A percentile compares a stretch with the other conserved stretches of the same genome.
Conservation (phyloP, 1,284 basidiomycete genomes). For the Trichosporon sp. region DNA sequence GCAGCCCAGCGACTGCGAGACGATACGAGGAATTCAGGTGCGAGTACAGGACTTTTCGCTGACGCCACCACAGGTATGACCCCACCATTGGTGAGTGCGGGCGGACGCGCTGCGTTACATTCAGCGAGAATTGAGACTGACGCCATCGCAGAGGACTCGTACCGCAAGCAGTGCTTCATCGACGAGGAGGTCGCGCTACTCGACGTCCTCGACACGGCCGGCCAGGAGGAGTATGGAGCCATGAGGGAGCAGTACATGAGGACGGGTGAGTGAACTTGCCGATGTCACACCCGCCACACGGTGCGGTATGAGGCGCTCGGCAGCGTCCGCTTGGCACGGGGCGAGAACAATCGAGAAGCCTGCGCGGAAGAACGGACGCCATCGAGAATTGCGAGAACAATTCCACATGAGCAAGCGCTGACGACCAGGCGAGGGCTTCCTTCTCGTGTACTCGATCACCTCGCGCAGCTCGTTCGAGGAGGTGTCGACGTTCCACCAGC, state of each 20-base stretch:
- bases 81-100: constrained; percentile 72
- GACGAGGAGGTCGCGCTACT: constrained; percentile 96
- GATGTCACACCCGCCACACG: constrained; percentile 10
- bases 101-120: not conserved
- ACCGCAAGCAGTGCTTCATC: constrained; percentile 92
- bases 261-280: constrained; percentile 53
- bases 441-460: constrained; percentile 94
- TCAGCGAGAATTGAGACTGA: constrained; percentile 10
- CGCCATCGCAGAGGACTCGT: constrained; percentile 64
- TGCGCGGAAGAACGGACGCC: not conserved
- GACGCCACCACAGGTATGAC: constrained; percentile 60
- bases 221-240: constrained; percentile 93
- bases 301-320: not conserved
- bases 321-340: not conserved
- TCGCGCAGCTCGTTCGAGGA: constrained; percentile 92
- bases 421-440: constrained; percentile 96
- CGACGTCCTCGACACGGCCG: constrained; percentile 97
- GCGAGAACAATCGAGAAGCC: not conserved
- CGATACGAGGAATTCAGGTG: constrained; percentile 1
- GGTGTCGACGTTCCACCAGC: constrained; percentile 92
- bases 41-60: constrained; percentile 5
- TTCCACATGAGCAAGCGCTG: constrained; percentile 4
- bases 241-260: constrained; percentile 52
- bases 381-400: no score
- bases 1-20: no score